These are phyloP conservation scores for Boletus hoseneyae DNA, from an alignment of 1,284 basidiomycete genomes.

Conservation along the genomic window DNA sequence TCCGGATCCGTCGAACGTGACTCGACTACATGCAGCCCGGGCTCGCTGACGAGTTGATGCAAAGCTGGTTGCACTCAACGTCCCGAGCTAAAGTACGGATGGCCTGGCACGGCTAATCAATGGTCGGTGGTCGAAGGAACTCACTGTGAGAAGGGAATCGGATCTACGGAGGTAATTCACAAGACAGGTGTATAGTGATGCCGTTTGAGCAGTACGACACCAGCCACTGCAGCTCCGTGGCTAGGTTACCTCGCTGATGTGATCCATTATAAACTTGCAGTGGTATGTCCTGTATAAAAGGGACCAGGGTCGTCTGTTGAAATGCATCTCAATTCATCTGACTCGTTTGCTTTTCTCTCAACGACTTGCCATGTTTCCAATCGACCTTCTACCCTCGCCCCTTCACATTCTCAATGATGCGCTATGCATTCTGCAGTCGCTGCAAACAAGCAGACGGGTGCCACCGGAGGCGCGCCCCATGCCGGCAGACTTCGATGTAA, in stretches of 20 bases:
- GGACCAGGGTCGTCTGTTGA: not conserved
- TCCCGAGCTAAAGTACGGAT: constrained; percentile 18
- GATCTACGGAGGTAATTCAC: constrained; percentile 24
- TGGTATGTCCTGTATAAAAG: constrained; percentile 36
- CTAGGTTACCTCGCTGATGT: constrained; percentile 36
- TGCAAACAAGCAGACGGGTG: constrained; percentile 22
- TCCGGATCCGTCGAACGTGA: constrained; percentile 4
- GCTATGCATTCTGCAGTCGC: constrained; percentile 28
- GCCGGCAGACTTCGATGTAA: constrained; percentile 65
- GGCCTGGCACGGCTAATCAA: constrained; percentile 22
- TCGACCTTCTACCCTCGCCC: constrained; percentile 39
- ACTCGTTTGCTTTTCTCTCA: not conserved
- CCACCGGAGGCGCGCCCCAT: constrained; percentile 27
- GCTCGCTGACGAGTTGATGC: no score
- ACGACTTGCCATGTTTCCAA: constrained; percentile 26
- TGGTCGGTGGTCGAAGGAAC: constrained; percentile 21
- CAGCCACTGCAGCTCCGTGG: constrained; percentile 34
- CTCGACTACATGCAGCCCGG: constrained; percentile 10
- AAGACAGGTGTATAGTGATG: constrained; percentile 28
- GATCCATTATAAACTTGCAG: constrained; percentile 32
- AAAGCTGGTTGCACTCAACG: constrained; percentile 12
- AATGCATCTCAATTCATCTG: constrained; percentile 9
- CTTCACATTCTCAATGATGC: constrained; percentile 33
- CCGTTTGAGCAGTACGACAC: constrained; percentile 24
- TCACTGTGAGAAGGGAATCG: constrained; percentile 20